Percentiles rank a stretch among this genome's conserved stretches.
phyloP scores from a whole-genome alignment of 371 early-diverging fungal species.

The Mucor lusitanicus region DNA sequence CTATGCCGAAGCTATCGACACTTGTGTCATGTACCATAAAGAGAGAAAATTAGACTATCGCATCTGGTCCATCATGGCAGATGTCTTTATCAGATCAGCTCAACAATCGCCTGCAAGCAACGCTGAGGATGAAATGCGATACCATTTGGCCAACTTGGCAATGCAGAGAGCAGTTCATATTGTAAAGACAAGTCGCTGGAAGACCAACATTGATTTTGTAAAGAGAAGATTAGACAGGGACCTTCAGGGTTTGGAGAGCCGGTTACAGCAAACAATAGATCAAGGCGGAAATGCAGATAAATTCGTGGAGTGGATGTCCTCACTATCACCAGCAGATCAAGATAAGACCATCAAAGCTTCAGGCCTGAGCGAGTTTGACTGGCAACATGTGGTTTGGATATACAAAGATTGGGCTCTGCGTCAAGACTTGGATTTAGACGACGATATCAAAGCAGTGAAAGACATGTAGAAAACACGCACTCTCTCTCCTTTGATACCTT shows the following conservation, averaged over 20 bases:
- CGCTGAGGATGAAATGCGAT: slow-evolving; percentile 19
- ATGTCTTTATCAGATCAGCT: slow-evolving; percentile 20
- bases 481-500: not conserved
- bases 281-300: slow-evolving; percentile 25
- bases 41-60: slow-evolving; percentile 40
- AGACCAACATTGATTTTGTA: slow-evolving; percentile 28
- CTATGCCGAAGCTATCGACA: slow-evolving; percentile 33
- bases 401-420: slow-evolving; percentile 30
- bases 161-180: slow-evolving; percentile 38
- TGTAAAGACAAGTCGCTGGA: slow-evolving; percentile 40
- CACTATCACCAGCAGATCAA: not conserved
- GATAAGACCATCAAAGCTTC: not conserved
- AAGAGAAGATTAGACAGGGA: slow-evolving; percentile 33
- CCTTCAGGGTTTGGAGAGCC: slow-evolving; percentile 15
- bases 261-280: slow-evolving; percentile 7
- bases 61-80: slow-evolving; percentile 35
- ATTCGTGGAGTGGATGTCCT: slow-evolving; percentile 37
- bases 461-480: slow-evolving; percentile 13
- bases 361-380: slow-evolving; percentile 27
- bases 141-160: slow-evolving; percentile 40
- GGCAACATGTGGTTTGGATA: slow-evolving; percentile 41
- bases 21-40: slow-evolving; percentile 34
- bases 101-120: not conserved
- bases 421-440: slow-evolving; percentile 20
- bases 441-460: slow-evolving; percentile 22